phyloP scores from a whole-genome alignment of 2,329 filamentous ascomycete species.

The Alternaria viburni region DNA sequence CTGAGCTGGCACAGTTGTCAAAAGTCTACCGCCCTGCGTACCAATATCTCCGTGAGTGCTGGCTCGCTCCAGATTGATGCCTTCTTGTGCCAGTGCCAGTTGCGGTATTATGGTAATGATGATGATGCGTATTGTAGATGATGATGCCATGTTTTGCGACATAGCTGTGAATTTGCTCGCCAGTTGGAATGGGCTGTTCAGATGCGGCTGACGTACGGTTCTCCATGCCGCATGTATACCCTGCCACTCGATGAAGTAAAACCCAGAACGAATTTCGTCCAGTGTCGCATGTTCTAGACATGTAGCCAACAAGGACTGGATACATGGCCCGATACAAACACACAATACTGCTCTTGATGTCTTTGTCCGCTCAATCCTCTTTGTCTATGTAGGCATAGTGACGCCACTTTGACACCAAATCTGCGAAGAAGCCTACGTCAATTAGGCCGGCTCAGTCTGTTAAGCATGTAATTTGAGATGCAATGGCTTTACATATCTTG shows the following conservation, averaged over 20 bases:
- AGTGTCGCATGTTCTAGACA: neutral
- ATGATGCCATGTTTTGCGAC: neutral
- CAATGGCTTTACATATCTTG: neutral
- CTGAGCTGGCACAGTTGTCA: neutral
- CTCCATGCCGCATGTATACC: neutral
- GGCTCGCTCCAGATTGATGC: neutral
- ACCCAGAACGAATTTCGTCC: neutral
- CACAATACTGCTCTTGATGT: neutral
- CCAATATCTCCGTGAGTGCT: neutral
- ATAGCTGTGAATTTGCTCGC: neutral
- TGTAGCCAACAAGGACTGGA: neutral
- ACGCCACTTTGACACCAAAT: neutral
- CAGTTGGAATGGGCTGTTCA: neutral
- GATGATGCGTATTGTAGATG: neutral
- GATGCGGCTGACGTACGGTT: neutral
- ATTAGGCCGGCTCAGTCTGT: neutral
- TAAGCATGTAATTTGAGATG: neutral
- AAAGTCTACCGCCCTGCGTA: neutral
- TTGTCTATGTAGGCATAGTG: neutral
- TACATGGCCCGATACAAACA: neutral
- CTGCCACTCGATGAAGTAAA: neutral
- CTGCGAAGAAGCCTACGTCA: neutral
- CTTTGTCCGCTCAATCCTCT: neutral
- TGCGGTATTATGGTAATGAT: neutral
- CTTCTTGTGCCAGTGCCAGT: neutral